Conservation (phyloP, 2,329 filamentous ascomycete genomes). For the Exophiala aquamarina region DNA sequence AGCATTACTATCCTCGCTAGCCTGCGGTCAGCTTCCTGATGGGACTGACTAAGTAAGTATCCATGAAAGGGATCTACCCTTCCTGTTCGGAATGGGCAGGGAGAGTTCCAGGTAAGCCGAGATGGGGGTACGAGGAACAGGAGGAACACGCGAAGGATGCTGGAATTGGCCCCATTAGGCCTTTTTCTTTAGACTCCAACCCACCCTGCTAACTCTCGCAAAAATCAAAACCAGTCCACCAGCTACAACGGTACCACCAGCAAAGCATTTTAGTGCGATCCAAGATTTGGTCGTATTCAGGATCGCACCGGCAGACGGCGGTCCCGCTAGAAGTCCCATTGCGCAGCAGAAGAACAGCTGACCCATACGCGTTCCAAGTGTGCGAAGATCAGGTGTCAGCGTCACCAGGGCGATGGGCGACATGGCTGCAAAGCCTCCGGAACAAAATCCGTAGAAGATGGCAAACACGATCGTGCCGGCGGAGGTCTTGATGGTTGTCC, state of each 20-base stretch:
- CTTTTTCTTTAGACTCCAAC: constrained; percentile 10
- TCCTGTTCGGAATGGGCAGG: too few species aligned
- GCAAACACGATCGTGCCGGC: constrained; percentile 21
- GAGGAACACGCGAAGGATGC: too few species aligned
- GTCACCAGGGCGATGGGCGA: constrained; percentile 20
- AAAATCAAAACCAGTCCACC: constrained; percentile 5
- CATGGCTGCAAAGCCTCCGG: constrained; percentile 20
- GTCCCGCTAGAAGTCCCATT: constrained; percentile 55
- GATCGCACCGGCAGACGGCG: constrained; percentile 57
- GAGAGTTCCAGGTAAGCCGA: too few species aligned
- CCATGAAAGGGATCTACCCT: too few species aligned
- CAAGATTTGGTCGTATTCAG: constrained; percentile 43
- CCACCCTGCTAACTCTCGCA: constrained; percentile 7
- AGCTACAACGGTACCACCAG: constrained; percentile 26
- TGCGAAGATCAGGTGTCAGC: constrained; percentile 18
- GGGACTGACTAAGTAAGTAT: too few species aligned
- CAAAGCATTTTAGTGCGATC: constrained; percentile 42
- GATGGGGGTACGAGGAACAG: too few species aligned
- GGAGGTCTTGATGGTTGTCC: constrained; percentile 18
- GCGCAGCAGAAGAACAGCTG: constrained; percentile 52
- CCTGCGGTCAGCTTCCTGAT: too few species aligned
- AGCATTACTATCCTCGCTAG: too few species aligned
- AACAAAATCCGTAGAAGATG: constrained; percentile 26
- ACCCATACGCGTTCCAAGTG: constrained; percentile 25
- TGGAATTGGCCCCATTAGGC: background rate